A percentile compares a stretch with the other conserved stretches of the same genome.
Evolutionary conservation across 2,329 filamentous ascomycete species (phyloP).

Genomic region (Pseudogymnoascus sp.): DNA sequence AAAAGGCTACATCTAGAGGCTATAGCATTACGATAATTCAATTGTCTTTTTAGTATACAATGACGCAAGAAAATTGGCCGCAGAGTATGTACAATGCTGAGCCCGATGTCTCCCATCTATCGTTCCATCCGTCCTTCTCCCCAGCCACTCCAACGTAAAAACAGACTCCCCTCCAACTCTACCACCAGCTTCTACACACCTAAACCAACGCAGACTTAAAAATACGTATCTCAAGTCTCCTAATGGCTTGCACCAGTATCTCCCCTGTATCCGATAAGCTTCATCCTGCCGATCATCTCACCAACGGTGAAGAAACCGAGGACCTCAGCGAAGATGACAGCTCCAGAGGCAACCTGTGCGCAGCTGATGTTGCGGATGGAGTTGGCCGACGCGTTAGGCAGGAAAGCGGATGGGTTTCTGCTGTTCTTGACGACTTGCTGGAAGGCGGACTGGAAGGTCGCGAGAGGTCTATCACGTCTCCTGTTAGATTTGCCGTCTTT

Average conservation of each 20-base stretch:
- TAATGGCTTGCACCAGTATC: constrained; percentile 53
- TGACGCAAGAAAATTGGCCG: constrained; percentile 4
- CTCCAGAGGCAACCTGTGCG: constrained; percentile 62
- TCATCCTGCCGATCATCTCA: constrained; percentile 92
- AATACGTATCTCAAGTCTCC: constrained; percentile 11
- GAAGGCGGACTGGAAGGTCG: constrained; percentile 82
- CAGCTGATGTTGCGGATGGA: constrained; percentile 62
- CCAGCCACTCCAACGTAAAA: neutral
- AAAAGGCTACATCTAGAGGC: neutral
- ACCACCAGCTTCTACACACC: neutral
- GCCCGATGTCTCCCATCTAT: constrained; percentile 7
- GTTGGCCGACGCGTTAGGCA: constrained; percentile 44
- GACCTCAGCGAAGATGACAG: constrained; percentile 76
- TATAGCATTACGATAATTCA: constrained; percentile 10
- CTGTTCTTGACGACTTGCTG: constrained; percentile 64
- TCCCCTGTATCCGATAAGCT: constrained; percentile 87
- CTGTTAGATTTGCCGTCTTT: neutral
- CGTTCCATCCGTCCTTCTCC: neutral
- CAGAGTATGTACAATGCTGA: constrained; percentile 10
- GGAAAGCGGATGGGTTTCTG: constrained; percentile 57
- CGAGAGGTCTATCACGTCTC: constrained; percentile 50
- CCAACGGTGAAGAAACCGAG: constrained; percentile 97
- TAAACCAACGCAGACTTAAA: neutral
- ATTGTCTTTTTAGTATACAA: constrained; percentile 8
- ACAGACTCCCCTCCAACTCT: neutral